These are phyloP conservation scores for Hyphodiscus hymeniophilus DNA, from an alignment of 495 filamentous ascomycete species.

Conservation along the genomic window DNA sequence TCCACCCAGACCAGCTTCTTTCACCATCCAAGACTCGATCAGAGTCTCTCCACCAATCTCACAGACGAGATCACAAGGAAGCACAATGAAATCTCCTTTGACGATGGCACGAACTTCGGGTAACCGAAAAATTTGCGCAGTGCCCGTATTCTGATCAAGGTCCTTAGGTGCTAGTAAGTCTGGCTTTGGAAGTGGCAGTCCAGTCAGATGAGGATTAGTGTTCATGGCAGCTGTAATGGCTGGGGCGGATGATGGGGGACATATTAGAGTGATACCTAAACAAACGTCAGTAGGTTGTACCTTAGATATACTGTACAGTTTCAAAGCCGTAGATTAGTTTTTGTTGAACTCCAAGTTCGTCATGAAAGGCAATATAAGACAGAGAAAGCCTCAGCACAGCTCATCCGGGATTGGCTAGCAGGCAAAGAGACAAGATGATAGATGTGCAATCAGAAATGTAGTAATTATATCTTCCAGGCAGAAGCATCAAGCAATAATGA, in stretches of 20 bases:
- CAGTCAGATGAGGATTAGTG: constrained; percentile 81
- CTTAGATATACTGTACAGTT: too few species aligned
- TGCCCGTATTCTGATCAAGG: constrained; percentile 71
- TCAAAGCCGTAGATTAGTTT: too few species aligned
- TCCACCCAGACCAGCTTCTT: constrained; percentile 53
- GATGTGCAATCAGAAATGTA: too few species aligned
- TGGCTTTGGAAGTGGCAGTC: constrained; percentile 64
- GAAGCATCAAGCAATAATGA: too few species aligned
- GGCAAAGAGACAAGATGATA: too few species aligned
- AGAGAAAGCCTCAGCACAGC: too few species aligned
- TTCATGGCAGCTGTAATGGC: constrained; percentile 71
- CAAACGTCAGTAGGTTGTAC: too few species aligned
- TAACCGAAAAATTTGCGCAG: constrained; percentile 80
- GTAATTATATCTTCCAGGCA: too few species aligned
- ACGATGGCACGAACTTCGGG: constrained; percentile 64
- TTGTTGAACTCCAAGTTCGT: too few species aligned
- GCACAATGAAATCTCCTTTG: constrained; percentile 75
- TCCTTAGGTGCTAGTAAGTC: constrained; percentile 65
- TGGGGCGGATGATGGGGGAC: constrained; percentile 61
- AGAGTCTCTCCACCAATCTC: constrained; percentile 76
- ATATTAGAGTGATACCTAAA: constrained; percentile 77
- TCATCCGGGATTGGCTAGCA: too few species aligned
- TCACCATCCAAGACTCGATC: constrained; percentile 87
- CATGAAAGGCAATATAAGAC: too few species aligned
- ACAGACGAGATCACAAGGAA: constrained; percentile 92